phyloP scores from a whole-genome alignment of 2,329 filamentous ascomycete genomes.

The Venturia carpophila region DNA sequence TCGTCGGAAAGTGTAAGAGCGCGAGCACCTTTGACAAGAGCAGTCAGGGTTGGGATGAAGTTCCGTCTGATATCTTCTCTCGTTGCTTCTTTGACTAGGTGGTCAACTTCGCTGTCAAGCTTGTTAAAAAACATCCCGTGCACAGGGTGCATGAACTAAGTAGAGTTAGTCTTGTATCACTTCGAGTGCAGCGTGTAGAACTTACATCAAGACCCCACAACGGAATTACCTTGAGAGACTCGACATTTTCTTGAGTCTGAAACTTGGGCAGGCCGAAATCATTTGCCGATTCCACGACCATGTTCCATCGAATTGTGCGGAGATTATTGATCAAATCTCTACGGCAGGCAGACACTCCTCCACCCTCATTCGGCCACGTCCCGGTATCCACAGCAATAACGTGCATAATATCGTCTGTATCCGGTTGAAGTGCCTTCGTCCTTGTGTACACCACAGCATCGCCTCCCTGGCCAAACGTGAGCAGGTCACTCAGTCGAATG shows the following conservation, averaged over 20 bases:
- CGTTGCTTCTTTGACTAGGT: slow-evolving; percentile 30
- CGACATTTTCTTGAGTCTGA: slow-evolving; percentile 37
- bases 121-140: slow-evolving; percentile 38
- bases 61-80: slow-evolving; percentile 33
- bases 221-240: slow-evolving; percentile 36
- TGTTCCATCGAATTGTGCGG: slow-evolving; percentile 37
- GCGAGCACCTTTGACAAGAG: slow-evolving; percentile 34
- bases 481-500: slow-evolving; percentile 44
- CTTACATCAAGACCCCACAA: slow-evolving; percentile 34
- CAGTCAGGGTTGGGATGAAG: slow-evolving; percentile 35
- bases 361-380: slow-evolving; percentile 38
- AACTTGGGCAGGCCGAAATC: slow-evolving; percentile 38
- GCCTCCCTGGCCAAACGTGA: slow-evolving; percentile 46
- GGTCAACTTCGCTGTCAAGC: slow-evolving; percentile 33
- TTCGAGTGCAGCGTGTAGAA: not conserved
- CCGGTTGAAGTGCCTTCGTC: slow-evolving; percentile 40
- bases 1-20: slow-evolving; percentile 32
- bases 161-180: not conserved
- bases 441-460: slow-evolving; percentile 45
- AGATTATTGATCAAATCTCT: slow-evolving; percentile 38
- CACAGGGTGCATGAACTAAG: slow-evolving; percentile 31
- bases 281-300: slow-evolving; percentile 37
- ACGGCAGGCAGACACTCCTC: slow-evolving; percentile 36
- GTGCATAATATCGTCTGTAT: slow-evolving; percentile 33
- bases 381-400: slow-evolving; percentile 36